phyloP scores from a whole-genome alignment of 2,329 filamentous ascomycete species.

The Trichoderma sp. region DNA sequence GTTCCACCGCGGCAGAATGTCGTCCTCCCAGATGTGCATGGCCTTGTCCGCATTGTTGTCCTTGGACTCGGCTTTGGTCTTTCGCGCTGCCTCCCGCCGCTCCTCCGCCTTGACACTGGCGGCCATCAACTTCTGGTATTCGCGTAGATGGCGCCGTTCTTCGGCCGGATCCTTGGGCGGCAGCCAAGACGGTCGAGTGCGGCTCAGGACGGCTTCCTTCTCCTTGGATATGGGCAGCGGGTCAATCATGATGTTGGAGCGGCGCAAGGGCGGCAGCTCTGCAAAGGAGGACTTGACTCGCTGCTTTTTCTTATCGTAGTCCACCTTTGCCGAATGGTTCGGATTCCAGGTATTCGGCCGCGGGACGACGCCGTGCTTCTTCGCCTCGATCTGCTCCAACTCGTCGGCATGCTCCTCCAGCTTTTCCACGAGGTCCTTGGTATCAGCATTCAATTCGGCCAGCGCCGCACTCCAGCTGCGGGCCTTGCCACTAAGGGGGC shows the following conservation, averaged over 20 bases:
- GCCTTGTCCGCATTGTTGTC: conserved; percentile 58
- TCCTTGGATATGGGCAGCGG: conserved; percentile 82
- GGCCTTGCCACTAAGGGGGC: conserved; percentile 57
- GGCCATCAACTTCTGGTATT: conserved; percentile 83
- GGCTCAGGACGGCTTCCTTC: conserved; percentile 79
- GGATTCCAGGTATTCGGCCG: conserved; percentile 49
- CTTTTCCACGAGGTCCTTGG: conserved; percentile 74
- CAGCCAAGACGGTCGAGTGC: conserved; percentile 81
- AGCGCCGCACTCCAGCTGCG: conserved; percentile 76
- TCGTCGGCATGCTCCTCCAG: conserved; percentile 78
- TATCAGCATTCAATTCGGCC: conserved; percentile 70
- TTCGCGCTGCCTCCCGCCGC: conserved; percentile 57
- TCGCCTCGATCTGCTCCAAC: conserved; percentile 46
- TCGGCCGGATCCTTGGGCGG: conserved; percentile 88
- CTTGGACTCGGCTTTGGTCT: conserved; percentile 54
- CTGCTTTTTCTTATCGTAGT: conserved; percentile 50
- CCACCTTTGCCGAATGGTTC: conserved; percentile 36
- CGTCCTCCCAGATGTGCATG: conserved; percentile 71
- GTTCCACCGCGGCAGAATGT: conserved; percentile 76
- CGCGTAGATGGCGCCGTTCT: conserved; percentile 82
- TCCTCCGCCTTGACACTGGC: conserved; percentile 62
- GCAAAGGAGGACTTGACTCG: conserved; percentile 68
- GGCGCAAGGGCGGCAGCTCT: conserved; percentile 68
- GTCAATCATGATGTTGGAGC: conserved; percentile 80
- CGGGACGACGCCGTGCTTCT: conserved; percentile 37